These are phyloP conservation scores for Talaromyces verruculosus DNA, from an alignment of 2,329 filamentous ascomycete species.

Conservation along the genomic window DNA sequence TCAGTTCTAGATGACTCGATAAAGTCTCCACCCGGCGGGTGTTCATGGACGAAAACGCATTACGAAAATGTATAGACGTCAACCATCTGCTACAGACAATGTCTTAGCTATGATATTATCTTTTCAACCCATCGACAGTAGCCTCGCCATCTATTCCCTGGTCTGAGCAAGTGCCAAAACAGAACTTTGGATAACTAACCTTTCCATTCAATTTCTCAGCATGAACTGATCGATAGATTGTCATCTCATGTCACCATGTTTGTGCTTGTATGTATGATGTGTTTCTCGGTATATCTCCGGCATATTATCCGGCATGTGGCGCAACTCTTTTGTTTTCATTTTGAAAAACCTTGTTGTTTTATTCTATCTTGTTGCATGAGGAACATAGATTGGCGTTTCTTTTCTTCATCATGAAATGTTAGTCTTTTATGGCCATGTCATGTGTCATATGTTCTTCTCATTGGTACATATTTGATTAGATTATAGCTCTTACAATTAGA, in stretches of 20 bases:
- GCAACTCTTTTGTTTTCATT: background rate
- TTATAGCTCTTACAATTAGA: constrained; percentile 1
- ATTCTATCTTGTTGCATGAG: constrained; percentile 10
- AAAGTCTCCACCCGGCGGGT: background rate
- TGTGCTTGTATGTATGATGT: constrained; percentile 13
- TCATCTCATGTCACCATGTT: background rate
- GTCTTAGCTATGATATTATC: background rate
- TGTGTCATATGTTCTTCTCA: constrained; percentile 12
- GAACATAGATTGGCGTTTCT: constrained; percentile 21
- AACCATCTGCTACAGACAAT: background rate
- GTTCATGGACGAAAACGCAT: background rate
- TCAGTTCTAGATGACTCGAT: constrained; percentile 50
- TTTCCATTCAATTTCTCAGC: background rate
- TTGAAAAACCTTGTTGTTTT: background rate
- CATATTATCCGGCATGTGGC: constrained; percentile 4
- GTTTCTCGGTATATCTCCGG: constrained; percentile 2
- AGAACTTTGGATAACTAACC: background rate
- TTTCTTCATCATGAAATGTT: constrained; percentile 1
- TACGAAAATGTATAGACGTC: background rate
- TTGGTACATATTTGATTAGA: background rate
- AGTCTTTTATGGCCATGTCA: background rate
- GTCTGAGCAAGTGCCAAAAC: background rate
- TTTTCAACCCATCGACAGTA: constrained; percentile 1
- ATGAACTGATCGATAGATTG: constrained; percentile 1
- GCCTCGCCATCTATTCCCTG: background rate